These are phyloP conservation scores for Pseudogymnoascus sp. DNA, from an alignment of 2,329 filamentous ascomycete species.

Conservation along the genomic window DNA sequence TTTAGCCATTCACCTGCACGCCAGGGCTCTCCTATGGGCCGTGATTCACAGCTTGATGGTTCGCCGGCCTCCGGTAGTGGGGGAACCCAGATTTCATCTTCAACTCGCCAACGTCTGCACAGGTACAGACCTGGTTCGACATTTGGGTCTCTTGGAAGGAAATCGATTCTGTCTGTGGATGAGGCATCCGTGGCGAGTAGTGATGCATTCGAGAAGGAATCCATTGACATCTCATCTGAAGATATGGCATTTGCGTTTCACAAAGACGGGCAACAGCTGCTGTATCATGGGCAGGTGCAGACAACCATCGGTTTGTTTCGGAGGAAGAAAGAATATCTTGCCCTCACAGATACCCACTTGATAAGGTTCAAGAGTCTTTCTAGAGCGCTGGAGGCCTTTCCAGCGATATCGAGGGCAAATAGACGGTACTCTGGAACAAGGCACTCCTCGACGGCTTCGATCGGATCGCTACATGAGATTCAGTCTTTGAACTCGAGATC, in stretches of 20 bases:
- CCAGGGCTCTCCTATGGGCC: slow-evolving; percentile 2
- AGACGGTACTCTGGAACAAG: slow-evolving; percentile 37
- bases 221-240: slow-evolving; percentile 13
- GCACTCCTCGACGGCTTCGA: slow-evolving; percentile 50
- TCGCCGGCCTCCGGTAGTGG: not conserved
- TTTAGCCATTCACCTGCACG: slow-evolving; percentile 2
- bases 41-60: not conserved
- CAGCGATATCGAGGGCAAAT: slow-evolving; percentile 33
- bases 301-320: slow-evolving; percentile 61
- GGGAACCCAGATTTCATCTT: not conserved
- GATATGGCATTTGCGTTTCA: not conserved
- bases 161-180: slow-evolving; percentile 22
- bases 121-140: slow-evolving; percentile 26
- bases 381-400: slow-evolving; percentile 57
- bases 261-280: not conserved
- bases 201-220: slow-evolving; percentile 21
- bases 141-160: slow-evolving; percentile 28
- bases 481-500: slow-evolving; percentile 41
- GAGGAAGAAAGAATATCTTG: slow-evolving; percentile 65
- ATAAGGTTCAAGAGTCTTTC: slow-evolving; percentile 60
- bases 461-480: slow-evolving; percentile 52
- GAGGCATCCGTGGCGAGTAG: slow-evolving; percentile 21
- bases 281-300: slow-evolving; percentile 56
- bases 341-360: slow-evolving; percentile 60
- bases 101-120: slow-evolving; percentile 15